Evolutionary conservation across 1,284 basidiomycete species (phyloP), one percentile per base, ranked within the genome.

Genomic region (Heterobasidion annosum): DNA sequence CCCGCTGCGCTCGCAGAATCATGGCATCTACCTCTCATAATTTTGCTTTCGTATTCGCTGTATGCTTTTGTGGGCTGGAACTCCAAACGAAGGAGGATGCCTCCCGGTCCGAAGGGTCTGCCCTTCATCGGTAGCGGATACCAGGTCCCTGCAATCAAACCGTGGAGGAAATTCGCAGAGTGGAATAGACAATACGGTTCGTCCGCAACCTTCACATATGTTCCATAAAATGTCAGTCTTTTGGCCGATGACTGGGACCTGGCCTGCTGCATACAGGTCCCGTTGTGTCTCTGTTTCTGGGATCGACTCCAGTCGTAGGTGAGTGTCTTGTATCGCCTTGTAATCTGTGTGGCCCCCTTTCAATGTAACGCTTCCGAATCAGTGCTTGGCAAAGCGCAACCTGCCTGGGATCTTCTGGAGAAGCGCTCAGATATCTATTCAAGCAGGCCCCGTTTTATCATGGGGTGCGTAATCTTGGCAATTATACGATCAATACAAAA

Each of bases 331-430:
- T 25, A 25, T 25, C 25, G 3, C 25, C 25, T 5, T 4, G 25
- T 25, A 37, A 25, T 15, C 1, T 8, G 12, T 13, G 6, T 32
- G 25, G 4, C 25, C 25, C 25, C 1, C 3, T 25, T 16, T 35
- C 33, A 34, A 46, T 1, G 34, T 7, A 4, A 10, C 3, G 2
- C 7, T 51, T 44, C 13, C 7, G 10, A 8, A 2, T 13, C 52
- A 73, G 74, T 79, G 2, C 67, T 78, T 33, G 76, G 76, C 1
- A 76, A 71, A 3, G 76, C 75, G 0, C 73, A 76, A 58, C 72
- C 73, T 5, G 76, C 75, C 15, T 78, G 76, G 75, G 77, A 79
- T 58, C 64, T 80, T 10, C 65, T 80, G 10, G 79, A 80, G 59
- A 79, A 77, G 58, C 71, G 74, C 13, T 76, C 75, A 1, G 71